Percentiles rank a stretch among this genome's conserved stretches.
Evolutionary conservation across 2,329 filamentous ascomycete species (phyloP).

Genomic region (Curvularia sp.): DNA sequence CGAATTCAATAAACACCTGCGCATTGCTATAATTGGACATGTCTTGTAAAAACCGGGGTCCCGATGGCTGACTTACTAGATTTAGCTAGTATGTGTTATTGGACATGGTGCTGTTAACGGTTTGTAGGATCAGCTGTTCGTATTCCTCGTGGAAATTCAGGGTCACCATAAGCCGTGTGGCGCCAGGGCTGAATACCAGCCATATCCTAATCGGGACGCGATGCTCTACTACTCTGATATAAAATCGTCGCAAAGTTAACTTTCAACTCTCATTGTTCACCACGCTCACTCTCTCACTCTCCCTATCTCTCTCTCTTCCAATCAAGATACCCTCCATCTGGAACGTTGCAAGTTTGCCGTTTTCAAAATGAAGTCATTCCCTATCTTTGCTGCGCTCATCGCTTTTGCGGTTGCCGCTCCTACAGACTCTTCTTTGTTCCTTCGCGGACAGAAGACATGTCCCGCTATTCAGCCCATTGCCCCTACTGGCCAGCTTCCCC

Average conservation of each 20-base stretch:
- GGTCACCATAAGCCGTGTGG: background rate
- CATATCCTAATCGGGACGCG: background rate
- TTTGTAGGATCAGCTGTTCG: background rate
- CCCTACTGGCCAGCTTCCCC: conserved; percentile 22
- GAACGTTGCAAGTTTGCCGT: background rate
- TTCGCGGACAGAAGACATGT: conserved; percentile 5
- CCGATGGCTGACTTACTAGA: background rate
- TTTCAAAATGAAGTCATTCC: conserved; percentile 22
- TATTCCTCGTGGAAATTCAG: background rate
- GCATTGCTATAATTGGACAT: background rate
- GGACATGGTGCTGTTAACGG: background rate
- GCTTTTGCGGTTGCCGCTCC: conserved; percentile 8
- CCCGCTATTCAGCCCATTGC: conserved; percentile 21
- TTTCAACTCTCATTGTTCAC: background rate
- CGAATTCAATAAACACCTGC: background rate
- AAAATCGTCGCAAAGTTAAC: background rate
- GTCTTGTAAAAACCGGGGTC: background rate
- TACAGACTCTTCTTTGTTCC: background rate
- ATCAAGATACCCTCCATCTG: background rate
- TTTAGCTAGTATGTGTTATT: background rate
- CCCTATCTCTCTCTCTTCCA: background rate
- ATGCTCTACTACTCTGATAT: background rate
- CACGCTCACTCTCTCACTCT: background rate
- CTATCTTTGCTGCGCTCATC: conserved; percentile 11
- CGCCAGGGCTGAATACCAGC: background rate